phyloP scores from a whole-genome alignment of 1,284 basidiomycete species.

The Malassezia japonica region DNA sequence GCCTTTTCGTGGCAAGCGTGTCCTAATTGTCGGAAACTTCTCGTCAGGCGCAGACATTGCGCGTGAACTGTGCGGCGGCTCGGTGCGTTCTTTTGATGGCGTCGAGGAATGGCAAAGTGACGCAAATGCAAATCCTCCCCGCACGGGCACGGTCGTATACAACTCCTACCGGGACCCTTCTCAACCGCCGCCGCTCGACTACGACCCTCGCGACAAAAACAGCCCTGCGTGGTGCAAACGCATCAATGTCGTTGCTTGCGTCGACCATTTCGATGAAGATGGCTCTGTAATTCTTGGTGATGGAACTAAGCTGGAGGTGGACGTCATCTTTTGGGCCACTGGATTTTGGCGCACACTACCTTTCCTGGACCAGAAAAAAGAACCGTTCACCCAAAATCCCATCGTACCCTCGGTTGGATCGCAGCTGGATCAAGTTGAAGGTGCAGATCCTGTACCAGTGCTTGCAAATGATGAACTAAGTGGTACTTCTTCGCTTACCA shows the following conservation, averaged over 20 bases:
- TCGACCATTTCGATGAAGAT: constrained; percentile 14
- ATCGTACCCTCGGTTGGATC: constrained; percentile 8
- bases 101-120: constrained; percentile 10
- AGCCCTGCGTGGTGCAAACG: constrained; percentile 29
- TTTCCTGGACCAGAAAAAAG: constrained; percentile 11
- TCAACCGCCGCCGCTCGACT: constrained; percentile 37
- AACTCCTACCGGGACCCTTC: constrained; percentile 28
- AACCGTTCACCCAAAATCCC: constrained; percentile 3
- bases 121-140: not conserved
- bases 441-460: not conserved
- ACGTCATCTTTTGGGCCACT: constrained; percentile 42
- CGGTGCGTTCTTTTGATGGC: constrained; percentile 17
- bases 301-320: constrained; percentile 18
- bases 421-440: not conserved
- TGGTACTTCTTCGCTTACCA: constrained; percentile 13
- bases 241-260: constrained; percentile 30
- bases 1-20: constrained; percentile 39
- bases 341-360: constrained; percentile 36
- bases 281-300: constrained; percentile 19
- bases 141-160: constrained; percentile 11
- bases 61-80: constrained; percentile 49
- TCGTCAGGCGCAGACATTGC: constrained; percentile 53
- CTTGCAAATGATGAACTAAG: not conserved
- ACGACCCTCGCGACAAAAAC: constrained; percentile 25
- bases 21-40: constrained; percentile 54